Evolutionary conservation across 1,284 basidiomycete species (phyloP), one percentile per base, ranked within the genome.

Genomic region (Microbotryum saponariae): DNA sequence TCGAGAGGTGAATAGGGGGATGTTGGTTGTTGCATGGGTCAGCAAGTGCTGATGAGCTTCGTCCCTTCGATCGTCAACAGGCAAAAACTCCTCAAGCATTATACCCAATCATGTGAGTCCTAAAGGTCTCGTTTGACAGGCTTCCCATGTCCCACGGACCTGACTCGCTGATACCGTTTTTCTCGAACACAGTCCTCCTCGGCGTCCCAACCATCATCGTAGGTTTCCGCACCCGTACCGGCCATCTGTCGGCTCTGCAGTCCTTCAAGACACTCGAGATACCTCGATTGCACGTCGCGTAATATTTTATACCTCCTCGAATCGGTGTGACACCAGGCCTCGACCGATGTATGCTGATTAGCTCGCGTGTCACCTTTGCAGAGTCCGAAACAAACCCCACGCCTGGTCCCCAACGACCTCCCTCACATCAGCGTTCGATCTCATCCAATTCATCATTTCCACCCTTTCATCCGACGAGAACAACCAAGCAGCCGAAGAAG

Each of bases 11-110:
- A 67, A 80, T 1, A 42, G 37, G 37, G 37, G 16, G 75, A 8
- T 49, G 47, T 45, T 44, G 21, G 31, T 45, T 46, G 18, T n/a
- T 50, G 57, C 37, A 14, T 29, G 18, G 23, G n/a, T 25, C 10
- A 48, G n/a, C 14, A 48, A 48, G 47, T 48, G n/a, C 47, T 48
- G n/a, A n/a, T 2, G 54, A 56, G 8, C 25, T 8, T 6, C 23
- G 4, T 49, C 16, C 31, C 29, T 2, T 4, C 42, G 23, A 31
- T 4, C 18, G 49, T 7, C 7, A 51, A 57, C 48, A 64, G 72
- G 62, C 70, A 87, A 74, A 97, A 97, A 74, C 77, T 97, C 51
- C 82, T 97, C 59, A 94, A 93, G 73, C 91, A 94, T 77, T 97
- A 94, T 81, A 86, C 94, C 62, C 94, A 98, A 73, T 93, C 90